phyloP scores from a whole-genome alignment of 1,284 basidiomycete species.

The Ustilago cynodontis region DNA sequence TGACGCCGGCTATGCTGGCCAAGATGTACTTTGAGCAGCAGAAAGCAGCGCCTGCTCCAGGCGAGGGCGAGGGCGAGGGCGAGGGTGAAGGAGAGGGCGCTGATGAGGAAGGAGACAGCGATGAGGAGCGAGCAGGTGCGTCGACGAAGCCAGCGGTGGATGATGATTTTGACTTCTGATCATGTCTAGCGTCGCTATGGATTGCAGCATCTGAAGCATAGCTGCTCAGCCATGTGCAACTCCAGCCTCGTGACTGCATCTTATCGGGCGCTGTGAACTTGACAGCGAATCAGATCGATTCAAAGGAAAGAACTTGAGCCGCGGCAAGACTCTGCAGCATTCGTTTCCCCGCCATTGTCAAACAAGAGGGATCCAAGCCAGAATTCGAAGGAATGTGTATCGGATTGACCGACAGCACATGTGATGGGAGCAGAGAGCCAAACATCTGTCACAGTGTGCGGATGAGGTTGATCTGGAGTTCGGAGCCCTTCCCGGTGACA shows the following conservation, averaged over 20 bases:
- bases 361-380: neutral
- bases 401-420: neutral
- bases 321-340: neutral
- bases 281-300: conserved; percentile 1
- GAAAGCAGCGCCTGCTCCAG: conserved; percentile 32
- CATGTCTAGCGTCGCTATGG: neutral
- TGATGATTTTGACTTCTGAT: conserved; percentile 30
- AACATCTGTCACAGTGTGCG: neutral
- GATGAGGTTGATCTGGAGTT: too few relatives aligned
- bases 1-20: conserved; percentile 54
- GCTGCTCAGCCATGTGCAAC: neutral
- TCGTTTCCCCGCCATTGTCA: neutral
- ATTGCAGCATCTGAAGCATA: neutral
- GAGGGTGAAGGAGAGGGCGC: conserved; percentile 19
- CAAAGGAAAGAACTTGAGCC: neutral
- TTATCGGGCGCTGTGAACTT: neutral
- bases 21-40: conserved; percentile 62
- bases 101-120: conserved; percentile 19
- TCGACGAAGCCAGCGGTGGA: conserved; percentile 9
- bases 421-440: neutral
- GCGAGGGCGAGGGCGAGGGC: conserved; percentile 23
- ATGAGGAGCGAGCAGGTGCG: conserved; percentile 5
- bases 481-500: too few relatives aligned
- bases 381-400: neutral
- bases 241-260: neutral